Evolutionary conservation across 805 yeast species (phyloP).

Genomic region (Saturnispora halmiae): DNA sequence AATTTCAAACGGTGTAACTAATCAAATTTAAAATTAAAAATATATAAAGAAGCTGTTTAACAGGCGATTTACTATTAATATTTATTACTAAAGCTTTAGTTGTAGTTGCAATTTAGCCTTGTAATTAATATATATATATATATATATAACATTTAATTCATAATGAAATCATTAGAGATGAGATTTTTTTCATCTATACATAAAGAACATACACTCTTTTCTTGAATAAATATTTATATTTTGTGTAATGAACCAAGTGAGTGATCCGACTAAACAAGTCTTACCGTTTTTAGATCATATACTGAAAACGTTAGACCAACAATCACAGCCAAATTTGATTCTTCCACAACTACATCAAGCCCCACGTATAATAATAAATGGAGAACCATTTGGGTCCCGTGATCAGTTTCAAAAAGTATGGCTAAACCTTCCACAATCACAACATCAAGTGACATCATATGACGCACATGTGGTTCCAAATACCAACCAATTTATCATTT

Average conservation of each 20-base stretch:
- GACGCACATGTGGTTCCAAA: slow-evolving; percentile 59
- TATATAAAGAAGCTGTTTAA: too few species aligned
- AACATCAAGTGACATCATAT: slow-evolving; percentile 52
- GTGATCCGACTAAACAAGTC: slow-evolving; percentile 4
- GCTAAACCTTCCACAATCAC: slow-evolving; percentile 48
- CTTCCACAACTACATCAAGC: slow-evolving; percentile 42
- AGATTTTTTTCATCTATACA: too few species aligned
- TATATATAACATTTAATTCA: too few species aligned
- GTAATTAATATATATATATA: too few species aligned
- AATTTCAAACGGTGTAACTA: too few species aligned
- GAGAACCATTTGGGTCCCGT: slow-evolving; percentile 45
- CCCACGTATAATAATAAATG: slow-evolving; percentile 49
- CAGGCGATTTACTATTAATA: too few species aligned
- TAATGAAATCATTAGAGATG: too few species aligned
- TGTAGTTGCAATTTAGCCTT: too few species aligned
- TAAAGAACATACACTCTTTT: too few species aligned
- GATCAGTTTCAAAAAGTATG: slow-evolving; percentile 49
- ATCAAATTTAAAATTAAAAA: too few species aligned
- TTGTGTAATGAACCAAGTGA: slow-evolving; percentile 1
- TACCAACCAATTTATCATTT: slow-evolving; percentile 33
- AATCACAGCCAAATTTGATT: slow-evolving; percentile 17
- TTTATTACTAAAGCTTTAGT: too few species aligned
- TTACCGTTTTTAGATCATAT: slow-evolving; percentile 15
- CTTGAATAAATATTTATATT: too few species aligned
- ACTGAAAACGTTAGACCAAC: slow-evolving; percentile 22